Base-by-base conservation (phyloP, 352 stramenopile genomes). In the Globisporangium uncinulatum region DNA sequence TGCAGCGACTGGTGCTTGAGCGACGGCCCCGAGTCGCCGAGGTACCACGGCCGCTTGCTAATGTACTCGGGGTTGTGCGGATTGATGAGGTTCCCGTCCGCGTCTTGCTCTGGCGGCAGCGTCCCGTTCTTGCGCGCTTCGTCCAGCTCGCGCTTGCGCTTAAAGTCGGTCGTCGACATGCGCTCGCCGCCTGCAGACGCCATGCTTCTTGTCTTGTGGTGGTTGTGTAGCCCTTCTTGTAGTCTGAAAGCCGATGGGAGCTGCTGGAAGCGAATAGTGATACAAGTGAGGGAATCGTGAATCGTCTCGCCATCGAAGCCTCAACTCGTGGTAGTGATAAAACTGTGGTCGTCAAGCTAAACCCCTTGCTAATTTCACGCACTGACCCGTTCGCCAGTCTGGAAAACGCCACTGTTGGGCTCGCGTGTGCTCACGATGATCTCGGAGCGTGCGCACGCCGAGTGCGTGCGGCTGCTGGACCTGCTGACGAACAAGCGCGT, bases 41-140 rank as follows among this genome's bases (percentile, higher is more conserved):
- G 75, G 76, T 99, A 99, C 97, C 97, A 99, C 51, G 97, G 97
- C 63, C 94, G 85, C 74, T 99, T 98, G 48, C 89, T 98, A 67
- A 99, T 99, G 78, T 98, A 99, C 74, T 99, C 96, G 45, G 97
- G 97, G 71, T 99, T 99, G 83, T 99, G 97, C 43, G 97, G 96
- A 75, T 99, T 99, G 70, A 99, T 99, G 65, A 99, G 98, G 59
- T 96, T 95, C 20, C 95, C 95, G 21, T 96, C 85, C 19, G 85
- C 79, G 66, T 97, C 89, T 66, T 95, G 70, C 70, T 94, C 86
- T 0, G 89, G 87, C 19, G 83, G 85, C 52, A 94, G 65, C 57
- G 76, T 91, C n/a, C 88, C 88, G 45, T 89, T 89, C 71, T 95
- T 93, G 34, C 88, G 81, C 57, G 87, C 88, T 60, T 97, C 86